A percentile compares a stretch with the other conserved stretches of the same genome.
Conservation (phyloP, 345 rosid genomes). For the Hypericum perforatum region DNA sequence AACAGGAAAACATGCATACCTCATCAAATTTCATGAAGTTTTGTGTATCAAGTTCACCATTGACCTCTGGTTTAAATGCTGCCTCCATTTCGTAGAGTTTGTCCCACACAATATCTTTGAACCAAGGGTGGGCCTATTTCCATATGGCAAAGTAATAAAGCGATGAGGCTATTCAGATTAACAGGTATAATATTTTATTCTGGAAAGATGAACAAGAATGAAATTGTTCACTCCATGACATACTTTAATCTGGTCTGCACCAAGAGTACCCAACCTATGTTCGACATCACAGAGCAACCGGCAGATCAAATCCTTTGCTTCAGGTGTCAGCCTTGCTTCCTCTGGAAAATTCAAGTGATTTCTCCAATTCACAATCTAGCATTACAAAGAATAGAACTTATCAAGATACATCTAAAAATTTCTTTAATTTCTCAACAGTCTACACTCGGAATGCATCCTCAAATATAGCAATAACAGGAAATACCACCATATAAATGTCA, state of each 20-base stretch:
- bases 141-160: no score
- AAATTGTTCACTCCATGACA: conserved; percentile 3
- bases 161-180: conserved; percentile 6
- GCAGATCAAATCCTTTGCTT: conserved; percentile 68
- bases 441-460: neutral
- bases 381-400: conserved; percentile 8
- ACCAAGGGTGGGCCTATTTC: conserved; percentile 83
- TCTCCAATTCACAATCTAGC: conserved; percentile 82
- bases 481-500: neutral
- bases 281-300: conserved; percentile 81
- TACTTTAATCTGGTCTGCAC: conserved; percentile 68
- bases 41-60: conserved; percentile 83
- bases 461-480: neutral
- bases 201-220: conserved; percentile 8
- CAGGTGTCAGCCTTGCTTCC: conserved; percentile 72
- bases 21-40: conserved; percentile 89
- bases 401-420: neutral
- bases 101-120: conserved; percentile 73
- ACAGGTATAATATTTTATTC: neutral
- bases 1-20: conserved; percentile 27
- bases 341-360: conserved; percentile 73
- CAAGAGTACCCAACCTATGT: conserved; percentile 69
- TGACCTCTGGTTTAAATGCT: conserved; percentile 77
- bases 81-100: conserved; percentile 78
- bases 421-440: neutral